Evolutionary conservation across 2,329 filamentous ascomycete species (phyloP), one percentile per base, ranked within the genome.

Genomic region (Emericellopsis atlantica): DNA sequence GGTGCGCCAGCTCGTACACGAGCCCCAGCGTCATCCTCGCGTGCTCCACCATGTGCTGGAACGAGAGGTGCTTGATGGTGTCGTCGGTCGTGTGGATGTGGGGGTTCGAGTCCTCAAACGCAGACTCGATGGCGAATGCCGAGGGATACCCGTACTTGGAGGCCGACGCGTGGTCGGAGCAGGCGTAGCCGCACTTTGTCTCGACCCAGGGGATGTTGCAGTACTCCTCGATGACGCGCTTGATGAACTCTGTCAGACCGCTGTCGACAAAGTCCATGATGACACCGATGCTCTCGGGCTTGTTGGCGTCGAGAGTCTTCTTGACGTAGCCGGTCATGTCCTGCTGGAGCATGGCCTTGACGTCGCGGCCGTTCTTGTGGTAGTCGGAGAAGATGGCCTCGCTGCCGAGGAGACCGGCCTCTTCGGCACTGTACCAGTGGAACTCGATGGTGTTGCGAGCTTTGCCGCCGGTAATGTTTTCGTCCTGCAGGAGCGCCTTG

Each of bases 311-410:
- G 16, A 92, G 65, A 0, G 88, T 94, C 53, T 80, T 81, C 57
- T 89, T 78, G 5, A 88, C 74, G 57, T 83, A 95, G 15, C 90
- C 90, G 2, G 87, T 94, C 90, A 96, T 96, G 61, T 96, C 90
- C 63, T 96, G 90, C 66, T 96, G 90, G 41, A 96, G 75, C 92
- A 96, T 96, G 29, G 90, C 90, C 65, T 90, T 93, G 59, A 96
- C 73, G 48, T 90, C 79, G 22, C 81, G 75, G 26, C 74, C 72
- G 18, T 74, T 62, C 57, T 80, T 77, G 61, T 84, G 80, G 55
- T 96, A 96, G 7, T 75, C 66, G 39, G 75, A 72, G 68, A 95
- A 96, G 58, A 96, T 84, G 41, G 84, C 89, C 59, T 95, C 88
- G 52, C 83, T 90, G 44, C 88, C 88, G 4, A 94, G 73, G 36